Percentiles rank a stretch among this genome's conserved stretches.
Conservation (phyloP, 1,284 basidiomycete species). For the Microbotryum intermedium region DNA sequence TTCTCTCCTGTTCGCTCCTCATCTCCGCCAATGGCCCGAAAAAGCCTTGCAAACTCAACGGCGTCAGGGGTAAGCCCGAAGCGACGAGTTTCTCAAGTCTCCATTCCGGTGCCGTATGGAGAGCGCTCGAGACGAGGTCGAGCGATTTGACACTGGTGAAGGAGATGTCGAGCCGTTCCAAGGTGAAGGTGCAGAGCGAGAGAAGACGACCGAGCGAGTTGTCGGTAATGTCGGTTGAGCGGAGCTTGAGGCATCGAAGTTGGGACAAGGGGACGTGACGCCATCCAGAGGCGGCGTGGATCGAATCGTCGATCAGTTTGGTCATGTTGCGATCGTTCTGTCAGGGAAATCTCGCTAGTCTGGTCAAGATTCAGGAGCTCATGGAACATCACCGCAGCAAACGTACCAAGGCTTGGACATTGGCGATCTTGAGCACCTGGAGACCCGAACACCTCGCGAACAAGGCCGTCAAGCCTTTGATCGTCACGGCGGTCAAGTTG, state of each 20-base stretch:
- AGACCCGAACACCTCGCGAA: conserved; percentile 23
- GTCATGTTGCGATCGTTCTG: conserved; percentile 26
- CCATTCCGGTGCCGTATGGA: conserved; percentile 15
- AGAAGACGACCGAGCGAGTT: conserved; percentile 28
- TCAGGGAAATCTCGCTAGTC: not conserved
- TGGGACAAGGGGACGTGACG: conserved; percentile 26
- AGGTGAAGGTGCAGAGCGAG: conserved; percentile 24
- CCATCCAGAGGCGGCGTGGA: conserved; percentile 5
- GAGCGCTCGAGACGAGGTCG: conserved; percentile 28
- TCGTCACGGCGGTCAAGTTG: conserved; percentile 28
- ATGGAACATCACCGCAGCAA: too few relatives aligned
- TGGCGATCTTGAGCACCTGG: conserved; percentile 31
- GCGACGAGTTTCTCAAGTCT: conserved; percentile 30
- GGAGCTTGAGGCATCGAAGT: conserved; percentile 30
- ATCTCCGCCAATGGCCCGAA: conserved; percentile 17
- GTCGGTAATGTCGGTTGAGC: conserved; percentile 30
- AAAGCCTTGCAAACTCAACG: conserved; percentile 24
- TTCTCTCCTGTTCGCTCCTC: conserved; percentile 5
- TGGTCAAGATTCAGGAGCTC: not conserved
- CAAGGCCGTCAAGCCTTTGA: conserved; percentile 27
- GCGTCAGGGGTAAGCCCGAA: conserved; percentile 28
- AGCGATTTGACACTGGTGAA: conserved; percentile 28
- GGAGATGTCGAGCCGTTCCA: conserved; percentile 32
- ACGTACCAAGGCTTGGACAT: conserved; percentile 23
- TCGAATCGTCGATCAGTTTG: conserved; percentile 20